Evolutionary conservation across 768 basidiomycete genomes (phyloP).

Genomic region (Collybia sordida): DNA sequence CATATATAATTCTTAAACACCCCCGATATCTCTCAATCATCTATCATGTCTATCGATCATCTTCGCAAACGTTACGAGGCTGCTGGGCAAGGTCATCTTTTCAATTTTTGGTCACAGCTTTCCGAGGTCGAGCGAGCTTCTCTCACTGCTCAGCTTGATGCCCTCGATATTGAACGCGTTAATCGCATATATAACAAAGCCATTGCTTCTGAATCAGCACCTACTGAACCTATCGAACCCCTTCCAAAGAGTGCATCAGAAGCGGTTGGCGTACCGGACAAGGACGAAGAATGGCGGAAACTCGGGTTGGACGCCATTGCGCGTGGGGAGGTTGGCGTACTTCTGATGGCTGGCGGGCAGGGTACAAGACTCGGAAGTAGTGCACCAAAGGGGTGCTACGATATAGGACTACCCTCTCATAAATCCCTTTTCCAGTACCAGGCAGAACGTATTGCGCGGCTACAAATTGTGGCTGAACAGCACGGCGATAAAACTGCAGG

Average conservation of each 20-base stretch:
- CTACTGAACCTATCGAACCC: constrained; percentile 67
- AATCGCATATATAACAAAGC: constrained; percentile 86
- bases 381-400: constrained; percentile 97
- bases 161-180: constrained; percentile 87
- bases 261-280: constrained; percentile 53
- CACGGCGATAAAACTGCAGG: constrained; percentile 44
- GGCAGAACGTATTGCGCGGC: constrained; percentile 89
- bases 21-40: constrained; percentile 7
- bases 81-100: constrained; percentile 87
- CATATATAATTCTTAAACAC: constrained; percentile 1
- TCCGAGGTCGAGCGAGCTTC: constrained; percentile 58
- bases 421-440: constrained; percentile 96
- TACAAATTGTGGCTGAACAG: constrained; percentile 76
- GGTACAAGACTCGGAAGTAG: constrained; percentile 91
- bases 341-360: constrained; percentile 98
- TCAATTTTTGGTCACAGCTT: constrained; percentile 83
- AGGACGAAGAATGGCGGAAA: constrained; percentile 71
- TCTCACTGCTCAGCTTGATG: constrained; percentile 70
- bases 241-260: constrained; percentile 77
- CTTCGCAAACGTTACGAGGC: constrained; percentile 66
- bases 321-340: constrained; percentile 84
- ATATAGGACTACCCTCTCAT: constrained; percentile 91
- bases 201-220: constrained; percentile 58
- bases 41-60: constrained; percentile 56
- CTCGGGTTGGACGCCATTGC: constrained; percentile 82